Evolutionary conservation across 768 basidiomycete genomes (phyloP), one percentile per base, ranked within the genome.

Genomic region (Daedaleopsis sinensis): DNA sequence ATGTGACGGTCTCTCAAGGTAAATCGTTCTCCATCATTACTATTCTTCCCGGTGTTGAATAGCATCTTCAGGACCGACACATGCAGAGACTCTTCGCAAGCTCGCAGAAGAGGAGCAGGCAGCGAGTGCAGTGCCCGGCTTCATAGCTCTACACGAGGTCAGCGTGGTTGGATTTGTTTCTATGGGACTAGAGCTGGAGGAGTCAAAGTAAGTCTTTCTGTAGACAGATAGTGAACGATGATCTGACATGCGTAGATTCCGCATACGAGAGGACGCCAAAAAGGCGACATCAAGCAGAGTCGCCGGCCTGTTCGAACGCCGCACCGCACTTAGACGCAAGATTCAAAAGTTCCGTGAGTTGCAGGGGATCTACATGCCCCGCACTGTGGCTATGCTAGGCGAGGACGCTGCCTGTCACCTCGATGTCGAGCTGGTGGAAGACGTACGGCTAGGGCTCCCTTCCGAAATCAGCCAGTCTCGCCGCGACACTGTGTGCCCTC

Each of bases 311-410:
- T 19, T 56, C 4, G 48, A 52, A 27, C 57, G 43, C 9, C 64
- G 64, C 11, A 63, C 58, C 10, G 9, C 48, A 16, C 49, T 67
- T 18, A 55, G 56, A 15, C 61, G 21, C 6, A 49, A 46, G 10
- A 47, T 66, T 16, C 52, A 21, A 16, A 59, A 56, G 52, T 62
- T 62, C 44, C 50, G 49, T 3, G 43, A 51, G 2, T 21, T 59
- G 13, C 66, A 67, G 47, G 48, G 37, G 1, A 35, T 52, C 8
- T 70, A 64, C 62, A 69, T 67, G 64, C 66, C 68, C 23, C 52
- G 48, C 38, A 52, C 61, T 1, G 32, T 51, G n/a, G 50, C 52
- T 13, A 42, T 55, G 27, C 50, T 62, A 1, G n/a, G 55, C 50
- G 11, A 19, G n/a, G 16, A 24, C 19, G n/a, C 15, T 8, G 37